These are phyloP conservation scores for Rhizopus stolonifer DNA, from an alignment of 371 early-diverging fungal genomes.

Conservation along the genomic window DNA sequence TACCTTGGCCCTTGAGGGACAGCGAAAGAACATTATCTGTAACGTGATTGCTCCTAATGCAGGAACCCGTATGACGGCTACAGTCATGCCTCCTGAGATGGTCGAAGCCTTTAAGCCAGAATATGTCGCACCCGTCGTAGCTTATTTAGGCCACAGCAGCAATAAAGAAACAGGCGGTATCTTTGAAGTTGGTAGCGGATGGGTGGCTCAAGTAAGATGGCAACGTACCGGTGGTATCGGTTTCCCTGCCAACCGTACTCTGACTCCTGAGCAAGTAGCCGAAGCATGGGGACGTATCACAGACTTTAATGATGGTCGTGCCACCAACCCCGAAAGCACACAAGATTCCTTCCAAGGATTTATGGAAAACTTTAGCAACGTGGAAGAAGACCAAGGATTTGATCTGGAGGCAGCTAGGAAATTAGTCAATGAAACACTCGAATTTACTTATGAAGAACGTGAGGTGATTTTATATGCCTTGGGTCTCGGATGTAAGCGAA, in stretches of 20 bases:
- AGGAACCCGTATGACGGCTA: constrained; percentile 97
- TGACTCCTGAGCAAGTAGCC: constrained; percentile 83
- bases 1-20: constrained; percentile 94
- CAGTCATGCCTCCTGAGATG: constrained; percentile 94
- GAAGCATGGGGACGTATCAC: constrained; percentile 69
- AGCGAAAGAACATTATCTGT: constrained; percentile 82
- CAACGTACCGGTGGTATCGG: constrained; percentile 89
- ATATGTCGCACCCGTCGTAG: constrained; percentile 93
- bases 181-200: constrained; percentile 95
- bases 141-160: constrained; percentile 85
- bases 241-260: constrained; percentile 87
- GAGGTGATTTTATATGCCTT: constrained; percentile 95
- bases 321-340: constrained; percentile 79
- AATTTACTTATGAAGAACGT: constrained; percentile 73
- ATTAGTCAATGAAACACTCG: constrained; percentile 43
- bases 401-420: constrained; percentile 65
- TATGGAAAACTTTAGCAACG: constrained; percentile 74
- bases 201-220: constrained; percentile 90
- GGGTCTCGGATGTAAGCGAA: constrained; percentile 88
- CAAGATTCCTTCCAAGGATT: constrained; percentile 82
- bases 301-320: constrained; percentile 93
- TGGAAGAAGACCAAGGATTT: constrained; percentile 32
- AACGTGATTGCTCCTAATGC: constrained; percentile 98
- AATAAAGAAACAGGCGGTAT: constrained; percentile 82
- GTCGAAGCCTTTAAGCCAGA: constrained; percentile 96